Percentiles rank a stretch among this genome's conserved stretches.
Conservation (phyloP, 2,329 filamentous ascomycete genomes). For the Coniosporium tulheliwenetii region DNA sequence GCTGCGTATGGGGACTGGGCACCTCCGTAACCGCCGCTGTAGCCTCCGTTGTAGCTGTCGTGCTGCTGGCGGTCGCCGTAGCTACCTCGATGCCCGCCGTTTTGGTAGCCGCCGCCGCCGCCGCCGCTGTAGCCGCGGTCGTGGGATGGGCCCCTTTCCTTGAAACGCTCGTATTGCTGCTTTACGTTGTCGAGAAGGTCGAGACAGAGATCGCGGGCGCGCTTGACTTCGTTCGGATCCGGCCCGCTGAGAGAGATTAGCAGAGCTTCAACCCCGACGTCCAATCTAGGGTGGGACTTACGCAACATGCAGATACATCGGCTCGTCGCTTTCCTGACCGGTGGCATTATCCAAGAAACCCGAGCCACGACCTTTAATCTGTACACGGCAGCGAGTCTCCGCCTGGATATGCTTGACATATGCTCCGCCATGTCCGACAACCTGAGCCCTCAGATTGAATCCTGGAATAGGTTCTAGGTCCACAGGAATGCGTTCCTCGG, state of each 20-base stretch:
- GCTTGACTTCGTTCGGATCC: slow-evolving; percentile 70
- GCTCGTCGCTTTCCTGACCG: slow-evolving; percentile 81
- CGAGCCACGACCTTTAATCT: slow-evolving; percentile 93
- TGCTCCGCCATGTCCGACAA: slow-evolving; percentile 83
- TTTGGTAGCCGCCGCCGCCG: slow-evolving; percentile 21
- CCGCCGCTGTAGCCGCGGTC: slow-evolving; percentile 23
- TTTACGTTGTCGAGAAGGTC: slow-evolving; percentile 77
- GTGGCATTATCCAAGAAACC: slow-evolving; percentile 84
- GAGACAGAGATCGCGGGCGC: slow-evolving; percentile 76
- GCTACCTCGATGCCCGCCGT: slow-evolving; percentile 16
- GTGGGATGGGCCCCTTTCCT: slow-evolving; percentile 44
- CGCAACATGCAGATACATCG: slow-evolving; percentile 95
- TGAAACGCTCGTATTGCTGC: slow-evolving; percentile 79
- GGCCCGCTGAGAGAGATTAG: slow-evolving; percentile 49
- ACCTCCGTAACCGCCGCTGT: slow-evolving; percentile 11
- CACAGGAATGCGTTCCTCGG: slow-evolving; percentile 87
- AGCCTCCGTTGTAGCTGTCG: slow-evolving; percentile 9
- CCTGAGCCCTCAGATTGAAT: slow-evolving; percentile 91
- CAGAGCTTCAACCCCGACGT: not conserved
- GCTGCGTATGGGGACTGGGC: slow-evolving; percentile 17
- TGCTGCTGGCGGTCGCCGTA: slow-evolving; percentile 20
- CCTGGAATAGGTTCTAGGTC: slow-evolving; percentile 80
- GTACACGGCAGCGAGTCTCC: slow-evolving; percentile 86
- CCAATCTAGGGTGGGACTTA: slow-evolving; percentile 27
- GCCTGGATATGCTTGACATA: slow-evolving; percentile 98